Conservation (phyloP, 2,329 filamentous ascomycete genomes). For the Exophiala alcalophila region DNA sequence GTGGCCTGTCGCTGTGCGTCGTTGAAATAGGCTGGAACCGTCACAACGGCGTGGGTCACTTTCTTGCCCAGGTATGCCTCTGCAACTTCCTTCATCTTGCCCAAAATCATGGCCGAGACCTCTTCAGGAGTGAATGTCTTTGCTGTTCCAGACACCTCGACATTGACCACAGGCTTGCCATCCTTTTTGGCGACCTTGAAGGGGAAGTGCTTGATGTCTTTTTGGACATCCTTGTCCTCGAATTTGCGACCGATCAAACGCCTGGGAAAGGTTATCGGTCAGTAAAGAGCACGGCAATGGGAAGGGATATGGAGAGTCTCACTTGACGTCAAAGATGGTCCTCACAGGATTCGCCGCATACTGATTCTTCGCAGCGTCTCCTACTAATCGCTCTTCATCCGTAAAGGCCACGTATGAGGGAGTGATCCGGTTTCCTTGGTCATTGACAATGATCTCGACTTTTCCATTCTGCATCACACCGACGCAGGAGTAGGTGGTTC, state of each 20-base stretch:
- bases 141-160: conserved; percentile 57
- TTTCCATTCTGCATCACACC: conserved; percentile 95
- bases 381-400: conserved; percentile 93
- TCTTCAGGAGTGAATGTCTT: conserved; percentile 66
- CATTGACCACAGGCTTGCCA: conserved; percentile 80
- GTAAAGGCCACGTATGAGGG: conserved; percentile 95
- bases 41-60: conserved; percentile 70
- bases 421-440: conserved; percentile 95
- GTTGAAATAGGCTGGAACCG: conserved; percentile 97
- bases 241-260: conserved; percentile 83
- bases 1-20: conserved; percentile 96
- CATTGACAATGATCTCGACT: conserved; percentile 93
- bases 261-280: conserved; percentile 44
- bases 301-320: conserved; percentile 42
- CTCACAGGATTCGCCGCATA: conserved; percentile 73
- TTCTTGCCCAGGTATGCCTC: conserved; percentile 61
- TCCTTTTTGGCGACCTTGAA: conserved; percentile 89
- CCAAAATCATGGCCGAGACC: conserved; percentile 64
- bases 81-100: conserved; percentile 66
- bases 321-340: conserved; percentile 83
- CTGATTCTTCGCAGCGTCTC: conserved; percentile 97
- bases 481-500: conserved; percentile 83
- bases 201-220: conserved; percentile 96
- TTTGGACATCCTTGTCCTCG: conserved; percentile 80
- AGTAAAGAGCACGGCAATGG: background rate